phyloP scores from a whole-genome alignment of 257 asterid species.

The Solanum neorickii region DNA sequence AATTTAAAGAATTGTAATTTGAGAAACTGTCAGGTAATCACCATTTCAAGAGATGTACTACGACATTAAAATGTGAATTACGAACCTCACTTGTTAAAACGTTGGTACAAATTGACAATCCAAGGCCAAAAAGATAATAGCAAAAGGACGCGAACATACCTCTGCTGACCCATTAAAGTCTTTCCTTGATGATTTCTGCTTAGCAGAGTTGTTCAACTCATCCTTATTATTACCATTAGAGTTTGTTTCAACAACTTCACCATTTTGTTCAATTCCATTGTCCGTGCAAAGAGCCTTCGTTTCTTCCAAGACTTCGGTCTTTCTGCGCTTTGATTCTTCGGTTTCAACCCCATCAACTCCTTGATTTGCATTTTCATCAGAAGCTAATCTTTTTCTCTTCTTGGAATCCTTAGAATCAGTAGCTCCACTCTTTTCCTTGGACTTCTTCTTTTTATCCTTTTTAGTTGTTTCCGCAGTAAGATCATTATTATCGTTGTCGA shows the following conservation, averaged over 20 bases:
- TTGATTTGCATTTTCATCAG: constrained; percentile 36
- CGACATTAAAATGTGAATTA: background rate
- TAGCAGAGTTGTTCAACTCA: constrained; percentile 23
- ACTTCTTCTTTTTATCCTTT: constrained; percentile 24
- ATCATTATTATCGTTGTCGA: background rate
- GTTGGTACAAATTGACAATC: background rate
- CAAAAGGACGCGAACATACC: constrained; percentile 16
- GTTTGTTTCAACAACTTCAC: constrained; percentile 1
- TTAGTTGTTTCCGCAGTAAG: constrained; percentile 8
- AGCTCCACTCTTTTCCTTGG: constrained; percentile 25
- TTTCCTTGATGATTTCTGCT: constrained; percentile 32
- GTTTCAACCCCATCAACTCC: constrained; percentile 21
- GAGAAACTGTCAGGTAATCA: background rate
- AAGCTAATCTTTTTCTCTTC: constrained; percentile 51
- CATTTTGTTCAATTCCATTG: constrained; percentile 13
- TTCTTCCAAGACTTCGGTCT: constrained; percentile 35
- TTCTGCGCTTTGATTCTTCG: constrained; percentile 57
- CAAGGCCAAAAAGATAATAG: background rate
- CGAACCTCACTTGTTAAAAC: background rate
- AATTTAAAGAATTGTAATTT: background rate
- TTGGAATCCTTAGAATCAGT: constrained; percentile 35
- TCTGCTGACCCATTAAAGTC: constrained; percentile 35
- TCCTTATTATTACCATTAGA: constrained; percentile 1
- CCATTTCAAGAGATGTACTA: background rate
- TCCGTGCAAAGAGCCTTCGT: constrained; percentile 9